These are phyloP conservation scores for Hebeloma cylindrosporum DNA, from an alignment of 768 basidiomycete species.

Conservation along the genomic window DNA sequence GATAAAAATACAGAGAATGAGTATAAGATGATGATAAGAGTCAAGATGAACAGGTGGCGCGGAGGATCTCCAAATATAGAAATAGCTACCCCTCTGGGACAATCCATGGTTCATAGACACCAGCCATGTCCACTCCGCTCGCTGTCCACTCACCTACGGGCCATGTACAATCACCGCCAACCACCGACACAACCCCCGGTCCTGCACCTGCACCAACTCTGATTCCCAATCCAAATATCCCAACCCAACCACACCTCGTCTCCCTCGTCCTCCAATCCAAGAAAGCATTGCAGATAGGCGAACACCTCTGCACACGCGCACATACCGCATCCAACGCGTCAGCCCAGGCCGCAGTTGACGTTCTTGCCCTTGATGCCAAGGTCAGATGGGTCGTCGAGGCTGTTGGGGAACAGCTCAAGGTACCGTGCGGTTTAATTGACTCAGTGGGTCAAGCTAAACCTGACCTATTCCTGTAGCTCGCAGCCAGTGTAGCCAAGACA, in stretches of 20 bases:
- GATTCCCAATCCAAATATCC: constrained; percentile 3
- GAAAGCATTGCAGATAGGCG: constrained; percentile 77
- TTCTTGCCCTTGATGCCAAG: constrained; percentile 77
- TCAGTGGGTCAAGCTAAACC: not conserved
- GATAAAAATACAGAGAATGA: too few relatives aligned
- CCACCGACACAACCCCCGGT: not conserved
- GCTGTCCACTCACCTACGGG: too few relatives aligned
- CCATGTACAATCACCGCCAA: too few relatives aligned
- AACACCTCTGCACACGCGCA: constrained; percentile 71
- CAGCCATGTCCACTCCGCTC: too few relatives aligned
- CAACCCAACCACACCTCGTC: constrained; percentile 58
- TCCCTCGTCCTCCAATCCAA: constrained; percentile 80
- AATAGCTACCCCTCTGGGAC: too few relatives aligned
- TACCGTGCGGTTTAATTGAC: constrained; percentile 26
- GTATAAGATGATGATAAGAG: too few relatives aligned
- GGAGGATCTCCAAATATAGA: too few relatives aligned
- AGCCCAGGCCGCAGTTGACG: constrained; percentile 64
- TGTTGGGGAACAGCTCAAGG: constrained; percentile 76
- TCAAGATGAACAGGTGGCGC: too few relatives aligned
- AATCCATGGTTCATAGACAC: too few relatives aligned
- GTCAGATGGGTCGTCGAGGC: constrained; percentile 76
- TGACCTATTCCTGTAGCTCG: constrained; percentile 48
- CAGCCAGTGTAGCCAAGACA: constrained; percentile 67
- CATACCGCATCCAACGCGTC: constrained; percentile 64
- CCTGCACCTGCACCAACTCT: constrained; percentile 7